Conservation (phyloP, 192 early-diverging fungal species). For the Backusella macrospora region DNA sequence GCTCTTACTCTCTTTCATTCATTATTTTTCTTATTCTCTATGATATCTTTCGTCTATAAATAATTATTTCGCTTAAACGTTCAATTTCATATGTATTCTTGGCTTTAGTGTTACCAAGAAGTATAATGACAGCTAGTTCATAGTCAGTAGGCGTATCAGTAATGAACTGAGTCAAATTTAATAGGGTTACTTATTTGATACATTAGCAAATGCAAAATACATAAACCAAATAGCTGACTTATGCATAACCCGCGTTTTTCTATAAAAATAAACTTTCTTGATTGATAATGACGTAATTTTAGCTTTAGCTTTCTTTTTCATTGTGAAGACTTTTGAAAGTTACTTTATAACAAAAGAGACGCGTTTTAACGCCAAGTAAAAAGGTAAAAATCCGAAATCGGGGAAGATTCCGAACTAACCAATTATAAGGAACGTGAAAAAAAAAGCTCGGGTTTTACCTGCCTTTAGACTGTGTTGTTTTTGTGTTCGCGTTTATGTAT, state of each 20-base stretch:
- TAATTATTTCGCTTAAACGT: not conserved
- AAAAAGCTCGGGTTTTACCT: not conserved
- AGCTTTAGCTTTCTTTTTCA: not conserved
- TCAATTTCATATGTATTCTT: not conserved
- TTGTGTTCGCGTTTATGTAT: slow-evolving; percentile 9
- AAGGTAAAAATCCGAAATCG: not conserved
- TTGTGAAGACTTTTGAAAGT: not conserved
- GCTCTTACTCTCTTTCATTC: not conserved
- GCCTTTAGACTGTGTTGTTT: not conserved
- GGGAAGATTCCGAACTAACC: not conserved
- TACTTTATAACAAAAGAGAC: not conserved
- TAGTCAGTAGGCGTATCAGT: not conserved
- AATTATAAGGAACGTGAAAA: not conserved
- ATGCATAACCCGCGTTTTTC: slow-evolving; percentile 3
- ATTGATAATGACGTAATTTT: slow-evolving; percentile 5
- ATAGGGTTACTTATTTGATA: not conserved
- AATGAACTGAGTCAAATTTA: not conserved
- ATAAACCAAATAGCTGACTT: not conserved
- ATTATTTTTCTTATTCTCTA: not conserved
- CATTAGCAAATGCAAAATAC: not conserved
- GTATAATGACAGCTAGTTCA: not conserved
- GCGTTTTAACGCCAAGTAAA: slow-evolving; percentile 7
- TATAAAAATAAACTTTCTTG: slow-evolving; percentile 6
- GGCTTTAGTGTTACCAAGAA: not conserved
- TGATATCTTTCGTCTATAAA: not conserved